Percentiles rank a stretch among this genome's conserved stretches.
phyloP scores from a whole-genome alignment of 192 early-diverging fungal species.

The Coemansia biformis region DNA sequence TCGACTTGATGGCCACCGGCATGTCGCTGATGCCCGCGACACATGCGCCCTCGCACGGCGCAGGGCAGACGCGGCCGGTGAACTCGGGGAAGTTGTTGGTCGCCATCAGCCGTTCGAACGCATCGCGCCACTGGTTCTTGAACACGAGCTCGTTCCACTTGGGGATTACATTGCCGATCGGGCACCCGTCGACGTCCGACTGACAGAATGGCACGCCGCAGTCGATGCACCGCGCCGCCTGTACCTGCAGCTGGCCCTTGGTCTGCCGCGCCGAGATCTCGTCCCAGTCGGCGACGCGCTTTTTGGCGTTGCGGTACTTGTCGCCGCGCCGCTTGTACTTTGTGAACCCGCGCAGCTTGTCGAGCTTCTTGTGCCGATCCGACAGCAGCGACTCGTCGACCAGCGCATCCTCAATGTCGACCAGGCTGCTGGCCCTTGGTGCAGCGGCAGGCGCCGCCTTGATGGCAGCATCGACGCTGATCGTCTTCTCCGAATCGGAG shows the following conservation, averaged over 20 bases:
- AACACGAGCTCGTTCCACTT: slow-evolving; percentile 99
- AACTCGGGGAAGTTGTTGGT: slow-evolving; percentile 99
- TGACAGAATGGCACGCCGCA: slow-evolving; percentile 99
- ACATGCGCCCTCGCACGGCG: slow-evolving; percentile 96
- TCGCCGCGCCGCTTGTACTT: slow-evolving; percentile 89
- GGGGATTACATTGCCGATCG: slow-evolving; percentile 98
- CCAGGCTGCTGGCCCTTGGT: slow-evolving; percentile 57
- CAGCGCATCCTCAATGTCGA: slow-evolving; percentile 88
- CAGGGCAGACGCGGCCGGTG: slow-evolving; percentile 97
- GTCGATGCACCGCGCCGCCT: slow-evolving; percentile 97
- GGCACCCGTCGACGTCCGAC: slow-evolving; percentile 88
- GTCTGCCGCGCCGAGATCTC: slow-evolving; percentile 91
- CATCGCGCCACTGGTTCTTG: slow-evolving; percentile 93
- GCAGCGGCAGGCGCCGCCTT: slow-evolving; percentile 19
- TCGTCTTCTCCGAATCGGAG: slow-evolving; percentile 25
- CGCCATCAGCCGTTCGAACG: slow-evolving; percentile 84
- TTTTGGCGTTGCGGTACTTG: slow-evolving; percentile 75
- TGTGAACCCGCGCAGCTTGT: slow-evolving; percentile 94
- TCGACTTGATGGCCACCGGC: slow-evolving; percentile 94
- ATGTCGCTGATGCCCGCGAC: slow-evolving; percentile 90
- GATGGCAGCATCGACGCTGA: slow-evolving; percentile 31
- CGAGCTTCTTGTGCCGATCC: slow-evolving; percentile 66
- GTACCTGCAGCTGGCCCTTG: slow-evolving; percentile 74
- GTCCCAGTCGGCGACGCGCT: slow-evolving; percentile 84
- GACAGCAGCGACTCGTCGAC: slow-evolving; percentile 70